phyloP scores from a whole-genome alignment of 768 basidiomycete species.

The Cystofilobasidium macerans region DNA sequence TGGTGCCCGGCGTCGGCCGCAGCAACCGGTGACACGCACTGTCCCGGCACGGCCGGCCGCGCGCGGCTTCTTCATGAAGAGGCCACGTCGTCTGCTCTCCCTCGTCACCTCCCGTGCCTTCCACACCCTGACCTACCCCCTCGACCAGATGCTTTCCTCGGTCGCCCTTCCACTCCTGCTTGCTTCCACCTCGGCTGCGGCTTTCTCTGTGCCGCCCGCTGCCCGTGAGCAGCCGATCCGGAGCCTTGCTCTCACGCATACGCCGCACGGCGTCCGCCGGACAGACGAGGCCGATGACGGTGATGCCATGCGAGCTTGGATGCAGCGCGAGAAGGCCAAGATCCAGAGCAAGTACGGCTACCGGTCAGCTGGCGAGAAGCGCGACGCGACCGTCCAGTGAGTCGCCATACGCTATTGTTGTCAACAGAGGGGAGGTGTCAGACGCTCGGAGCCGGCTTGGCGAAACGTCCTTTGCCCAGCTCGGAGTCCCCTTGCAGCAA shows the following conservation, averaged over 20 bases:
- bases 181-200: background rate
- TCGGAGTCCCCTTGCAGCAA: too few relatives aligned
- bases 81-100: too few relatives aligned
- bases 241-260: background rate
- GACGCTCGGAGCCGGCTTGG: background rate
- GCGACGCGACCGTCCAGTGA: background rate
- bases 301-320: background rate
- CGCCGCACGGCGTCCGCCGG: background rate
- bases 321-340: constrained; percentile 1
- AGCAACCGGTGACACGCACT: too few relatives aligned
- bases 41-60: too few relatives aligned
- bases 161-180: background rate
- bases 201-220: background rate
- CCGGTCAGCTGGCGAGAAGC: background rate
- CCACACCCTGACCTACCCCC: background rate
- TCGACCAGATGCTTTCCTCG: background rate
- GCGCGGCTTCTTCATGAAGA: too few relatives aligned
- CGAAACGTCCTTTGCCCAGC: too few relatives aligned
- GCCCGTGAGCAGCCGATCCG: background rate
- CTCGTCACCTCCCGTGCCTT: background rate
- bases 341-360: background rate
- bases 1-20: too few relatives aligned
- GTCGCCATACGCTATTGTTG: background rate
- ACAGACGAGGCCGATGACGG: background rate
- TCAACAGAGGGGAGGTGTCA: background rate